Conservation (phyloP, 305 asterid genomes). For the Nicotiana rustica region DNA sequence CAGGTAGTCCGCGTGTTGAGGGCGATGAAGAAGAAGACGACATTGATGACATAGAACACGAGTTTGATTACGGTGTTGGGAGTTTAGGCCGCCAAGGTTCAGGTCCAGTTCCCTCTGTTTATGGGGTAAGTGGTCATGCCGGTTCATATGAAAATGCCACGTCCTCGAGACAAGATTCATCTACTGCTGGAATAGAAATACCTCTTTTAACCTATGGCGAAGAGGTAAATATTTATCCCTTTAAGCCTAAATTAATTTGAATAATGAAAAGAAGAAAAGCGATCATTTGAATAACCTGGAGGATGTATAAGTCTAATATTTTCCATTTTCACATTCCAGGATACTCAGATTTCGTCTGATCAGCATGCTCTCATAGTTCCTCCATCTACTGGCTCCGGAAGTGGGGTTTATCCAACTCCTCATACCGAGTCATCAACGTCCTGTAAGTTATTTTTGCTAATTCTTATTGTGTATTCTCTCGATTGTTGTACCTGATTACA, state of each 20-base stretch:
- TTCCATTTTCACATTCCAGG: constrained; percentile 48
- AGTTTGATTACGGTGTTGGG: constrained; percentile 67
- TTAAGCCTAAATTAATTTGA: constrained; percentile 13
- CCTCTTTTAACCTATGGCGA: constrained; percentile 84
- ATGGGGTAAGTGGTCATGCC: constrained; percentile 45
- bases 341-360: constrained; percentile 54
- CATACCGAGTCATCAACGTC: constrained; percentile 51
- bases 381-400: constrained; percentile 48
- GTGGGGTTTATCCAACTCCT: constrained; percentile 49
- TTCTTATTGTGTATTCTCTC: constrained; percentile 26
- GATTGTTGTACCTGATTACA: background rate
- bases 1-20: constrained; percentile 91
- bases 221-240: constrained; percentile 57
- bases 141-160: constrained; percentile 50
- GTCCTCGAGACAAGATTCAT: constrained; percentile 45
- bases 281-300: constrained; percentile 2
- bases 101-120: constrained; percentile 44
- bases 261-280: background rate
- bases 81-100: constrained; percentile 43
- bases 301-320: constrained; percentile 19
- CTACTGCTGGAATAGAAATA: constrained; percentile 53
- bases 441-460: constrained; percentile 52
- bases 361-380: constrained; percentile 76
- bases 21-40: constrained; percentile 96
- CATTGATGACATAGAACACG: constrained; percentile 79